phyloP scores from a whole-genome alignment of 2,329 filamentous ascomycete species.

The Gnomoniopsis sp. region DNA sequence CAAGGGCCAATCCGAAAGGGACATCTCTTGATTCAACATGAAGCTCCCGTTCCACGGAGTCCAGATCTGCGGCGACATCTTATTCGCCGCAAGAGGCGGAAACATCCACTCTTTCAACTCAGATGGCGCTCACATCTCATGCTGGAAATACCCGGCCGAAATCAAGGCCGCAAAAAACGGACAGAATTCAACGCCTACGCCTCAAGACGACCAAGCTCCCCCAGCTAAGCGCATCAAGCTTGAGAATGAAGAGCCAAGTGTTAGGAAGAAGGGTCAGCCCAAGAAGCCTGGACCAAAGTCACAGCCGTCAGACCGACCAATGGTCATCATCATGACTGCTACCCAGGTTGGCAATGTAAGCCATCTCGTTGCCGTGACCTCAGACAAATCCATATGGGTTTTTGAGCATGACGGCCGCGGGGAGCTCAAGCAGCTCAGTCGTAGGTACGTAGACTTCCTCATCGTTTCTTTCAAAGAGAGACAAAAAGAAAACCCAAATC shows the following conservation, averaged over 20 bases:
- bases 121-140: conserved; percentile 56
- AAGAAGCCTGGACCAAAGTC: neutral
- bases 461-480: too few relatives aligned
- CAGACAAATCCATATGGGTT: conserved; percentile 88
- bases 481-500: too few relatives aligned
- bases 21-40: conserved; percentile 28
- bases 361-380: conserved; percentile 75
- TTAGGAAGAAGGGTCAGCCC: conserved; percentile 25
- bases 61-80: conserved; percentile 47
- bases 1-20: neutral
- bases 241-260: conserved; percentile 20
- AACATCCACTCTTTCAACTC: conserved; percentile 64
- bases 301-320: conserved; percentile 14
- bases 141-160: conserved; percentile 54
- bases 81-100: conserved; percentile 73
- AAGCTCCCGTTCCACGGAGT: conserved; percentile 65
- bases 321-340: conserved; percentile 65
- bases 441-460: conserved; percentile 51
- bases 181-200: conserved; percentile 2
- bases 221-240: conserved; percentile 28
- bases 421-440: conserved; percentile 63
- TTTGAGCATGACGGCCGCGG: conserved; percentile 65
- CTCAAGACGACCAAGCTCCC: conserved; percentile 10
- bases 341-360: conserved; percentile 63
- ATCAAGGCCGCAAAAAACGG: conserved; percentile 26